Evolutionary conservation across 2,329 filamentous ascomycete genomes (phyloP), one percentile per base, ranked within the genome.

Genomic region (Iodosphaeria phyllophila): DNA sequence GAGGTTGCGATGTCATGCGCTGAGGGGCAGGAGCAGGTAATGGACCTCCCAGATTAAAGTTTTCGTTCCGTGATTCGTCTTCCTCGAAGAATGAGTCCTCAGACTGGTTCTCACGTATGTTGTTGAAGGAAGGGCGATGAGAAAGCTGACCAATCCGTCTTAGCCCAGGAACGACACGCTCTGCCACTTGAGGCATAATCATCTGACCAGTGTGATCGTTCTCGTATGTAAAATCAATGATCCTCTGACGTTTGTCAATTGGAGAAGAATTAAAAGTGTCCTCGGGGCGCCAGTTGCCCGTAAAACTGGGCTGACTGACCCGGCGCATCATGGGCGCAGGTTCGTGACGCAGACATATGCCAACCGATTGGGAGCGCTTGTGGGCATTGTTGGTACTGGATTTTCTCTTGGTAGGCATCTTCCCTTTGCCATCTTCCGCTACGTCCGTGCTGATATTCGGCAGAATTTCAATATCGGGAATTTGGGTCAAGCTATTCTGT

Each of bases 381-480:
- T 50, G 48, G 4, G 23, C 19, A 8, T 26, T 24, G 18, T 16
- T 28, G 20, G 20, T 29, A 17, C 23, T 29, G 17, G 31, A 35
- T 31, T 42, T 45, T 13, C 40, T 39, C 34, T 38, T 46, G 9
- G 29, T 29, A 5, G 31, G 20, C 5, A 36, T 29, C 25, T 42
- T 48, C 6, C 37, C 29, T 23, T 36, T 40, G 5, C 36, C 34
- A n/a, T 41, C 38, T 6, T 40, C 41, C 2, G 35, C 33, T 16
- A 41, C 36, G 7, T 51, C 50, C 18, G 51, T 53, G 9, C 47
- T 46, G 33, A 69, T 61, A 29, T 62, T 58, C 2, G 64, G 63
- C 4, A 70, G 50, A 11, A 70, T 62, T 43, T 70, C 64, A 28
- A 70, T 61, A 30, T 68, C 64, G 0, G 64, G 64, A 2, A 69